Evolutionary conservation across 257 asterid species (phyloP).

Genomic region (Solanum sparsipilum): DNA sequence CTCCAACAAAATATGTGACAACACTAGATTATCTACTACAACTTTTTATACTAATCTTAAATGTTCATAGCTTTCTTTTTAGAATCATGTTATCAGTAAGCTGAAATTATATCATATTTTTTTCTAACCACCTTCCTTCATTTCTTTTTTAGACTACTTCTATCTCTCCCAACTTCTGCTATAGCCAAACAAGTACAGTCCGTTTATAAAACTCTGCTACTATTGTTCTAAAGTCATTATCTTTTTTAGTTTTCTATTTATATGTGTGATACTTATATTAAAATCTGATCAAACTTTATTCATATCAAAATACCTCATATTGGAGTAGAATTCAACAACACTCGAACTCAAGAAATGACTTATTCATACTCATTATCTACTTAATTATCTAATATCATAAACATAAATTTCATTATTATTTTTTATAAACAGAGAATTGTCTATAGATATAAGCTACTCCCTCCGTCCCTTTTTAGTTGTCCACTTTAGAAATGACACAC

Average conservation of each 20-base stretch:
- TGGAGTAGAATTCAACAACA: not conserved
- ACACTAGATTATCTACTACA: not conserved
- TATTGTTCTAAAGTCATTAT: not conserved
- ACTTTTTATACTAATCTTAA: not conserved
- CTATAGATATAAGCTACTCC: not conserved
- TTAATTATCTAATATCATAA: not conserved
- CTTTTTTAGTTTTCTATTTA: not conserved
- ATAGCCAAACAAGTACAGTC: not conserved
- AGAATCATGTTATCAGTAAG: not conserved
- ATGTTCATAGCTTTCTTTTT: not conserved
- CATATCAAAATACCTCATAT: not conserved
- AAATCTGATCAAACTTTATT: not conserved
- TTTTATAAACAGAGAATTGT: conserved; percentile 9
- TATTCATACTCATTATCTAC: not conserved
- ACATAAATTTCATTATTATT: not conserved
- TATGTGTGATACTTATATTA: not conserved
- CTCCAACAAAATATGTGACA: not conserved
- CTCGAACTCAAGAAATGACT: not conserved
- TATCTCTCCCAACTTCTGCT: not conserved
- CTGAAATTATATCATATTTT: not conserved
- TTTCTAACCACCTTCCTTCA: not conserved
- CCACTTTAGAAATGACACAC: no score
- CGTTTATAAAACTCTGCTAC: not conserved
- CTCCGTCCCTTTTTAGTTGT: no score
- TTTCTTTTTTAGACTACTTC: not conserved